Conservation (phyloP, 768 basidiomycete genomes). For the Lepiota brunneoincarnata region DNA sequence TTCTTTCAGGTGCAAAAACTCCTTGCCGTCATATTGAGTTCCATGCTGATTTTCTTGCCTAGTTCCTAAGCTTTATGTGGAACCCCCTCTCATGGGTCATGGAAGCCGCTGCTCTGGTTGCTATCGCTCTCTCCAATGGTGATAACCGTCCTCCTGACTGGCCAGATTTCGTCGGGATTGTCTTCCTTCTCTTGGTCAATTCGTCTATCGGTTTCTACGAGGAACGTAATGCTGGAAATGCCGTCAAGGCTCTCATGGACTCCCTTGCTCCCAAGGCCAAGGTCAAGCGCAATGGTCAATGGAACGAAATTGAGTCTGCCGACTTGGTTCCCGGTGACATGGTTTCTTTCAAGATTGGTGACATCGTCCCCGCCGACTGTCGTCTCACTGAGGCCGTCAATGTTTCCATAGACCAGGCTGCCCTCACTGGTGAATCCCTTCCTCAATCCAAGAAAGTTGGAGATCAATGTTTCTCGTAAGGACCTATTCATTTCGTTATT, state of each 20-base stretch:
- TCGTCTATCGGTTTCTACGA: slow-evolving; percentile 98
- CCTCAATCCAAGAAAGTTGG: slow-evolving; percentile 88
- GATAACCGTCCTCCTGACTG: slow-evolving; percentile 87
- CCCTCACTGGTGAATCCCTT: slow-evolving; percentile 95
- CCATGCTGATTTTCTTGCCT: neutral
- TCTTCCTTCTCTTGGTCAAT: slow-evolving; percentile 90
- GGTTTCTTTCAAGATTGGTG: slow-evolving; percentile 98
- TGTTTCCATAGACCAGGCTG: slow-evolving; percentile 97
- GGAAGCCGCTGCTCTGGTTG: slow-evolving; percentile 93
- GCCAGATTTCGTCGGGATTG: slow-evolving; percentile 97
- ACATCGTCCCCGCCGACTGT: slow-evolving; percentile 96
- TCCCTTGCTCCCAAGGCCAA: slow-evolving; percentile 97
- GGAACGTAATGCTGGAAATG: slow-evolving; percentile 95
- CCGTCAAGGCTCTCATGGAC: slow-evolving; percentile 99
- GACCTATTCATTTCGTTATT: slow-evolving; percentile 29
- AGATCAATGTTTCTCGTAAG: slow-evolving; percentile 98
- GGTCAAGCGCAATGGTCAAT: slow-evolving; percentile 80
- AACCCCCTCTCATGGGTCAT: slow-evolving; percentile 99
- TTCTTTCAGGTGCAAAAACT: slow-evolving; percentile 68
- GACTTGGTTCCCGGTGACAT: slow-evolving; percentile 94
- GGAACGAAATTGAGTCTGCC: slow-evolving; percentile 90
- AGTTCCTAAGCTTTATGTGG: slow-evolving; percentile 99
- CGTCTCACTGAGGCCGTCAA: slow-evolving; percentile 96
- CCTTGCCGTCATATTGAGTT: neutral
- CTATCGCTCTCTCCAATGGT: slow-evolving; percentile 95